phyloP scores from a whole-genome alignment of 139 green algal species.

The Pleodorina starrii region DNA sequence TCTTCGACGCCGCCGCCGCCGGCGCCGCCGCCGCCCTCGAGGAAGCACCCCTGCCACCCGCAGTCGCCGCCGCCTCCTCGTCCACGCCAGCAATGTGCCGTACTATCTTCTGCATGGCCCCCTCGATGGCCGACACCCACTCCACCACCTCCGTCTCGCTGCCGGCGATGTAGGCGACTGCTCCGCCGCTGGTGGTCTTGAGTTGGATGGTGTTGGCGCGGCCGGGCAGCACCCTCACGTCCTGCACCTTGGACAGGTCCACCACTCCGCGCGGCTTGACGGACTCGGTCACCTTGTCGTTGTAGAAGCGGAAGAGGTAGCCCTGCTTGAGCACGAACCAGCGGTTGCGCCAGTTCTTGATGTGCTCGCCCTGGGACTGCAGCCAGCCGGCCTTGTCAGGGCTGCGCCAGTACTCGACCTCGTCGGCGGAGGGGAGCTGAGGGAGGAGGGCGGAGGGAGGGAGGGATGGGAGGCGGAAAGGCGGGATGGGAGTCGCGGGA shows the following conservation, averaged over 20 bases:
- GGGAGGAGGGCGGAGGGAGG: not conserved
- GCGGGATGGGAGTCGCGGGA: too few species aligned
- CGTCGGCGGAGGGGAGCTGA: slow-evolving; percentile 83
- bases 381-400: slow-evolving; percentile 93
- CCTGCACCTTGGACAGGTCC: slow-evolving; percentile 85
- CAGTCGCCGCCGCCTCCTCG: slow-evolving; percentile 46
- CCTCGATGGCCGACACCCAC: slow-evolving; percentile 91
- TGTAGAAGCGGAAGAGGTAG: slow-evolving; percentile 90
- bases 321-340: slow-evolving; percentile 96
- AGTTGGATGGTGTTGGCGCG: slow-evolving; percentile 86
- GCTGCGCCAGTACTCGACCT: slow-evolving; percentile 90
- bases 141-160: slow-evolving; percentile 92
- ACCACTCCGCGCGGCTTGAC: slow-evolving; percentile 89
- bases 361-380: slow-evolving; percentile 88
- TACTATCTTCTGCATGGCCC: slow-evolving; percentile 76
- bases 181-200: slow-evolving; percentile 77
- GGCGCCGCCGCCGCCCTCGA: not conserved
- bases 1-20: not conserved
- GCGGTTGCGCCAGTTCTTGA: slow-evolving; percentile 91
- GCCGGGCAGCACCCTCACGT: slow-evolving; percentile 75
- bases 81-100: slow-evolving; percentile 82
- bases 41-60: not conserved
- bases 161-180: slow-evolving; percentile 85
- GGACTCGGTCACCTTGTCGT: slow-evolving; percentile 69
- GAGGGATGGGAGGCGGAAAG: not conserved